phyloP scores from a whole-genome alignment of 2,329 filamentous ascomycete species.

The Talaromyces sp. region DNA sequence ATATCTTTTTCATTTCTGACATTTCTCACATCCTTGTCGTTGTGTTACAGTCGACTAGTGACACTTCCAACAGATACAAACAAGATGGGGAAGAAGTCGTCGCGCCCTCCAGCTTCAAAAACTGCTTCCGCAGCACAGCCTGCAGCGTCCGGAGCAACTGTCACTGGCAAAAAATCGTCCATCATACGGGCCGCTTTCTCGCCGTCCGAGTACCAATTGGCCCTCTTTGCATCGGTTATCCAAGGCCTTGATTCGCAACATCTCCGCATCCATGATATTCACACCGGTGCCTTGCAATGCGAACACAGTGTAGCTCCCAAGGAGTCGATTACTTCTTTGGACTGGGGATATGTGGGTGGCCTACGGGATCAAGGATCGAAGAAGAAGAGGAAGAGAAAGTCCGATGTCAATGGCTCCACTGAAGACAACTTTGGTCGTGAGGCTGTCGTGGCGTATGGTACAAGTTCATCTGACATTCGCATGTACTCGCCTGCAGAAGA shows the following conservation, averaged over 20 bases:
- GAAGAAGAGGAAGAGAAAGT: constrained; percentile 52
- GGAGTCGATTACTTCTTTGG: constrained; percentile 47
- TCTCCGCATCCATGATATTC: constrained; percentile 51
- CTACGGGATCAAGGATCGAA: constrained; percentile 40
- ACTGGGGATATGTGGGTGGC: constrained; percentile 47
- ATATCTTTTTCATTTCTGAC: constrained; percentile 2
- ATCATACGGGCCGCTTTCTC: constrained; percentile 50
- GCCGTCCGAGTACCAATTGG: constrained; percentile 49
- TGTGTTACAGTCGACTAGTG: constrained; percentile 7
- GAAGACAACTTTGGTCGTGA: constrained; percentile 25
- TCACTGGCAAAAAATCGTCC: constrained; percentile 44
- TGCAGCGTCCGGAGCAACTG: constrained; percentile 34
- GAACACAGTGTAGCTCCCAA: constrained; percentile 49
- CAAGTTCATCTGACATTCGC: constrained; percentile 47
- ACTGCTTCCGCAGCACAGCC: constrained; percentile 42
- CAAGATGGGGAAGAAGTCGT: constrained; percentile 48
- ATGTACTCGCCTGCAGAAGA: constrained; percentile 50
- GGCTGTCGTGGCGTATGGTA: constrained; percentile 49
- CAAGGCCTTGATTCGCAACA: constrained; percentile 52
- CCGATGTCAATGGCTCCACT: constrained; percentile 39
- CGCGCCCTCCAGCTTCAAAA: constrained; percentile 42
- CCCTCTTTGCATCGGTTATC: constrained; percentile 53
- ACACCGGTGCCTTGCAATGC: constrained; percentile 49
- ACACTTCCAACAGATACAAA: not conserved
- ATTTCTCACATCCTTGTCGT: not conserved